These are phyloP conservation scores for Kwoniella dendrophila DNA, from an alignment of 768 basidiomycete genomes.

Conservation along the genomic window DNA sequence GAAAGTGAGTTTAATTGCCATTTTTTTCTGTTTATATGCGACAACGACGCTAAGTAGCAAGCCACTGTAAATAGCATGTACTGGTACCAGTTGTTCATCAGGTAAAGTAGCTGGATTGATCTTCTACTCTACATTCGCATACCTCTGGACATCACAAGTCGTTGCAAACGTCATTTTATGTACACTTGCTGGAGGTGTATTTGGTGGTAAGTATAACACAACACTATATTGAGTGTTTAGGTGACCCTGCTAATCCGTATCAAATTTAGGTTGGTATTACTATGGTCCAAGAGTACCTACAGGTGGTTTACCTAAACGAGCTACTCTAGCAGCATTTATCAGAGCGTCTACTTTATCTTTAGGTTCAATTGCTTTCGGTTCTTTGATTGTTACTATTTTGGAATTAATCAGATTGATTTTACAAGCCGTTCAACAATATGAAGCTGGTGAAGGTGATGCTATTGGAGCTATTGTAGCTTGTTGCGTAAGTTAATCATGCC, in stretches of 20 bases:
- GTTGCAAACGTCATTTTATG: constrained; percentile 76
- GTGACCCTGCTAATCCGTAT: too few relatives aligned
- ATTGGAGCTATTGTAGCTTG: constrained; percentile 74
- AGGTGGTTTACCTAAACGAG: constrained; percentile 65
- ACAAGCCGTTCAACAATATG: constrained; percentile 54
- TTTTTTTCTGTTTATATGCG: not conserved
- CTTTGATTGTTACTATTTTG: constrained; percentile 76
- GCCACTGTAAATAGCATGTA: constrained; percentile 32
- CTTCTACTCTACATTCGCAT: constrained; percentile 78
- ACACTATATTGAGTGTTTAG: constrained; percentile 1
- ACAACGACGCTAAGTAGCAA: not conserved
- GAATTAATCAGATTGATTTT: constrained; percentile 70
- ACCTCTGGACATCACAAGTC: constrained; percentile 81
- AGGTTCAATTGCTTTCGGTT: constrained; percentile 83
- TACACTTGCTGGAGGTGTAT: constrained; percentile 78
- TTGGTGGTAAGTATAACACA: constrained; percentile 58
- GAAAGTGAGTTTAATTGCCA: constrained; percentile 61
- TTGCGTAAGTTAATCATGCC: constrained; percentile 60
- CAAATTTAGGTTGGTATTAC: constrained; percentile 69
- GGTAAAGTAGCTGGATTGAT: constrained; percentile 76
- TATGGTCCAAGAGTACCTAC: constrained; percentile 72
- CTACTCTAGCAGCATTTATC: constrained; percentile 69
- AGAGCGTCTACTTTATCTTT: constrained; percentile 77
- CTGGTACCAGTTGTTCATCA: constrained; percentile 66
- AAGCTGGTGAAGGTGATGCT: constrained; percentile 51